Base-by-base conservation (phyloP, 2,329 filamentous ascomycete species). In the Orbilia javanica region DNA sequence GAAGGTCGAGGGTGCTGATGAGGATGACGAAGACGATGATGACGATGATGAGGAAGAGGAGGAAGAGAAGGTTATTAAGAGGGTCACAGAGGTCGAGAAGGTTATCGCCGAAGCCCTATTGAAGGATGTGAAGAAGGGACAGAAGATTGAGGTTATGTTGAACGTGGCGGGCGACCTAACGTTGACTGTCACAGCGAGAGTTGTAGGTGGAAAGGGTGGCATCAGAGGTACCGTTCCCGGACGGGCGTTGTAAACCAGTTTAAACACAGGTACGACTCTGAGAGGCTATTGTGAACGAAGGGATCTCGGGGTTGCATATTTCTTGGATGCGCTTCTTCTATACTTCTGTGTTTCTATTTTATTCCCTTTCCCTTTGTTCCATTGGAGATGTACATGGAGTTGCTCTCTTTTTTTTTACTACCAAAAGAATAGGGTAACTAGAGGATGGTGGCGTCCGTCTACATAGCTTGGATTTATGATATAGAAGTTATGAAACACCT, bases 121-220 rank as follows among this genome's bases (percentile, higher is more conserved):
- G 84, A 92, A 89, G 84, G 93, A 88, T 76, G 89, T 96, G 81
- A 95, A 95, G 90, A 94, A 95, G 86, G 92, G 90, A 75, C 89
- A 89, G 82, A 97, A 97, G 87, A 90, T 99, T 80, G 96, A 99
- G 87, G 90, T 98, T 68, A 96, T 93, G 84, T 89, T 98, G 82
- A 97, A 95, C 84, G 91, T 98, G 80, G 89, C 88, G 69, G 91
- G 89, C 27, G 94, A 98, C 83, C 86, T 97, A 71, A 88, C 88
- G 80, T 88, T 97, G 79, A 93, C 92, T 62, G 88, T 97, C 81
- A 92, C 94, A 48, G 90, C 91, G 71, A 88, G 95, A 80, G 94
- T 97, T 84, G 91, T 97, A 60, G 94, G 95, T 80, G 92, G 90
- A 77, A 95, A 97, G 87, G 92, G 92, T 50, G 94, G 93, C 81